Evolutionary conservation across 2,329 filamentous ascomycete genomes (phyloP).

Genomic region (Didymella pinodella): DNA sequence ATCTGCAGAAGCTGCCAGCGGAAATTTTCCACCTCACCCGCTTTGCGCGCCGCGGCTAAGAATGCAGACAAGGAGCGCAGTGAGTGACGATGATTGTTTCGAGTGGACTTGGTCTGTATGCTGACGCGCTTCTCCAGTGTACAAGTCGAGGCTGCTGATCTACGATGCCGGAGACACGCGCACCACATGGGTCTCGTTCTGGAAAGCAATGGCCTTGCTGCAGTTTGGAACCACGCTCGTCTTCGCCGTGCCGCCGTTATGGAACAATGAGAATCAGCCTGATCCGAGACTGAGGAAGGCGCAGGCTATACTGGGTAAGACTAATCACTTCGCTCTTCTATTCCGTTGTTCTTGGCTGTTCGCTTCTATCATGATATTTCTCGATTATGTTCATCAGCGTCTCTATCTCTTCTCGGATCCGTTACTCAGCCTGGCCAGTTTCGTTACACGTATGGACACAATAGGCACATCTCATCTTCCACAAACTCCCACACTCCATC

Average conservation of each 20-base stretch:
- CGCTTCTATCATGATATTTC: not conserved
- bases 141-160: conserved; percentile 42
- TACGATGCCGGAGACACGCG: conserved; percentile 50
- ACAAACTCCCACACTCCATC: no score
- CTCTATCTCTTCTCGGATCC: not conserved
- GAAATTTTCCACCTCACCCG: conserved; percentile 43
- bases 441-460: not conserved
- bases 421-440: not conserved
- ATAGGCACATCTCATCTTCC: not conserved
- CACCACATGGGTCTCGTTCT: conserved; percentile 47
- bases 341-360: not conserved
- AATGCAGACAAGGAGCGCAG: conserved; percentile 34
- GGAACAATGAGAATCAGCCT: conserved; percentile 46
- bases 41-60: conserved; percentile 33
- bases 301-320: conserved; percentile 43
- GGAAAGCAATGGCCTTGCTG: conserved; percentile 48
- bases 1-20: conserved; percentile 39
- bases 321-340: not conserved
- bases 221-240: conserved; percentile 45
- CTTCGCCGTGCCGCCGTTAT: conserved; percentile 44
- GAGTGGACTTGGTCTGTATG: not conserved
- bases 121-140: conserved; percentile 23
- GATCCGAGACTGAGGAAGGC: conserved; percentile 37
- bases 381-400: not conserved
- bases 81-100: conserved; percentile 14